Evolutionary conservation across 495 filamentous ascomycete species (phyloP).

Genomic region (Talaromyces wortmannii): DNA sequence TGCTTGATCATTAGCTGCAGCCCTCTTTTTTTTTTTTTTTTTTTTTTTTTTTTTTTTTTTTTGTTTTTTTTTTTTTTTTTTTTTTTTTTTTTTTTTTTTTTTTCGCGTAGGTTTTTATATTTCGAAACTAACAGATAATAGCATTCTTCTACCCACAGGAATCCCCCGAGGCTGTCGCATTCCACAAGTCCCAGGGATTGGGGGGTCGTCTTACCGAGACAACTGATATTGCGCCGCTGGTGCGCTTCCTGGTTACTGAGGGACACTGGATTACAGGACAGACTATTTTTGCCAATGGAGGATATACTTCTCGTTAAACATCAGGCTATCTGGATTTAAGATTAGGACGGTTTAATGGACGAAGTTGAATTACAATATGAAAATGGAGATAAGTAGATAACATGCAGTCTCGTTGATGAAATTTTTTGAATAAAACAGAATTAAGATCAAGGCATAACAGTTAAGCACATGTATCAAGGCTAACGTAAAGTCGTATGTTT

Average conservation of each 20-base stretch:
- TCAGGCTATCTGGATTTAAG: not conserved
- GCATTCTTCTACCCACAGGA: constrained; percentile 32
- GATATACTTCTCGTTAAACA: constrained; percentile 23
- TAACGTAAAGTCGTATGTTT: no score
- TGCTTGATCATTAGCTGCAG: no score
- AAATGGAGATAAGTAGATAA: no score
- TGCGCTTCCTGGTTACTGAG: constrained; percentile 30
- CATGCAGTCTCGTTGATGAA: no score
- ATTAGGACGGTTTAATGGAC: no score
- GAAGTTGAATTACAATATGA: no score
- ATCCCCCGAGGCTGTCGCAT: constrained; percentile 22
- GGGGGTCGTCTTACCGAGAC: constrained; percentile 22
- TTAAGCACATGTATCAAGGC: no score
- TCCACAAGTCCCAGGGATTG: constrained; percentile 27
- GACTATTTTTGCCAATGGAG: constrained; percentile 35
- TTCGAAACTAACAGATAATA: constrained; percentile 4
- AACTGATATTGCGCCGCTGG: constrained; percentile 28
- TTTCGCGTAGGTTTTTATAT: not conserved
- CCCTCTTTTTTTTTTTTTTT: no score
- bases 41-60: no score
- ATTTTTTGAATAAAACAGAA: no score
- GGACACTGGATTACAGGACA: constrained; percentile 31
- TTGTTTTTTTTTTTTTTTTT: no score
- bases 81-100: not conserved
- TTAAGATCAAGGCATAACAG: no score